Base-by-base conservation (phyloP, 2,329 filamentous ascomycete genomes). In the Aspergillus novofumigatus region DNA sequence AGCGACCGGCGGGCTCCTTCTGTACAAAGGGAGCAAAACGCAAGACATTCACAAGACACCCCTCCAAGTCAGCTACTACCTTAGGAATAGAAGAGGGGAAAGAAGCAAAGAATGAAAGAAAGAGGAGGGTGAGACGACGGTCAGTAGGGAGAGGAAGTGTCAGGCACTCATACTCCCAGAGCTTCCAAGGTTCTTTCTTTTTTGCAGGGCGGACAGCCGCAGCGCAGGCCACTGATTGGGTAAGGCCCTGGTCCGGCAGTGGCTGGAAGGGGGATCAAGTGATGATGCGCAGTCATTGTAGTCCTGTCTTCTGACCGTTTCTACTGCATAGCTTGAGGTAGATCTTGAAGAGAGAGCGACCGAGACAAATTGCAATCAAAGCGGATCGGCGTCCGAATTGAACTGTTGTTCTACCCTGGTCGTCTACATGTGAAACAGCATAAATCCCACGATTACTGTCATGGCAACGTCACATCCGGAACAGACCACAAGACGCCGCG, bases 31-130 rank as follows among this genome's bases (percentile, higher is more conserved):
- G 49, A 67, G 60, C 66, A 67, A 67, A 63, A 56, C 64, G 57
- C 60, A 65, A 70, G 69, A 73, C 72, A 75, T 75, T 67, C 71
- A 72, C 69, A 58, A 62, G 57, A 56, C 54, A 58, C 59, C 56
- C 42, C 42, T 23, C 42, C 17, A 23, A 23, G 23, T 20, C 11
- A 21, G 11, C 44, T 25, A 23, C 8, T 14, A 26, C 25, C 25
- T 26, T 26, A 17, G 23, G 44, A 25, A 60, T 38, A 54, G 52
- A 45, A 54, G 35, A 52, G 54, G 49, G 42, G 51, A 35, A 57
- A 41, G 8, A 38, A 56, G n/a, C 54, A 60, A 62, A 55, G 59
- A 56, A 49, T 54, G 55, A 52, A 60, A 60, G 58, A 60, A 60
- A 60, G 58, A 60, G 57, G 56, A 58, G 57, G 54, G 59, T 56